Evolutionary conservation across 2,329 filamentous ascomycete genomes (phyloP), one percentile per base, ranked within the genome.

Genomic region (Diplodia sapinea): DNA sequence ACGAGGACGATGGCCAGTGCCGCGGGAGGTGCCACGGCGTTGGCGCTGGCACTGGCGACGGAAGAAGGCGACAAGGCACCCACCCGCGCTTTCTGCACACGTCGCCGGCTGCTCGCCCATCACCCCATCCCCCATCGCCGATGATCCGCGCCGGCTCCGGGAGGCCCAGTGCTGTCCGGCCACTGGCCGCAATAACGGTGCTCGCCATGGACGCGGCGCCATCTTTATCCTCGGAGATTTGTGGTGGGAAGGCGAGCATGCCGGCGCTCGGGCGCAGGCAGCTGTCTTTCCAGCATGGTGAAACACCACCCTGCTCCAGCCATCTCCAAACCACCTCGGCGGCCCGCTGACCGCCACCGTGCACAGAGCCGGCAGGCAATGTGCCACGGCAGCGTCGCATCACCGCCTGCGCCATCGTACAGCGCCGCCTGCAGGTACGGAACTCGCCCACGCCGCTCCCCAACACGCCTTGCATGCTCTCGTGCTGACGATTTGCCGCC

Each of bases 311-410:
- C 59, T 63, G 59, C 59, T 29, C 55, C 20, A 17, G 17, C 20
- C 20, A n/a, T 38, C 54, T 23, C 33, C 26, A 20, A 26, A 54
- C 51, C 31, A n/a, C 26, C 6, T 17, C 59, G 7, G 15, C 59
- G 59, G 59, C 59, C 59, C 59, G 59, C 59, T 36, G 59, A 63
- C 59, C 59, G 59, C 59, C 59, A 63, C 43, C n/a, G 43, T 26
- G 57, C 56, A 47, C 56, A 59, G 38, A 59, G 23, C 12, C 54
- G 6, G 36, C 43, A 29, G 57, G 23, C 57, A 63, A 51, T 51
- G 59, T 63, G 59, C 26, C 59, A 63, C 59, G 59, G 59, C 59
- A 63, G 59, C 59, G 59, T 51, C 59, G 59, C 59, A 51, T 59
- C 38, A 47, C 7, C 36, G 56, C 20, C 31, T 29, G 29, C 43